Conservation (phyloP, 2,329 filamentous ascomycete genomes). For the Colletotrichum melonis region DNA sequence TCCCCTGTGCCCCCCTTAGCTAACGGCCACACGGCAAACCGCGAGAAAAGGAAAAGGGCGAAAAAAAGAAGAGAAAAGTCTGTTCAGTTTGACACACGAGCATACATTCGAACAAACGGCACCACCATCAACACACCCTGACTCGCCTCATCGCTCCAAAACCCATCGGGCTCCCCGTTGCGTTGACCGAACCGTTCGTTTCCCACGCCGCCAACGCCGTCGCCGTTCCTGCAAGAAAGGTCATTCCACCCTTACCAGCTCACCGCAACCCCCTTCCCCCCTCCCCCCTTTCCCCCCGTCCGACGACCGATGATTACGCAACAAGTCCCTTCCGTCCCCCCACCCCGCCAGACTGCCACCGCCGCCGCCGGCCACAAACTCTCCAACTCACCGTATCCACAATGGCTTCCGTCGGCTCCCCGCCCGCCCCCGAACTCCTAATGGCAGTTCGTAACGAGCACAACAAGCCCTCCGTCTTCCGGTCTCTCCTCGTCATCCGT, state of each 20-base stretch:
- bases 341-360: constrained; percentile 2
- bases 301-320: constrained; percentile 33
- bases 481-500: constrained; percentile 72
- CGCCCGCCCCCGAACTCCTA: constrained; percentile 37
- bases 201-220: not conserved
- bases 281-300: not conserved
- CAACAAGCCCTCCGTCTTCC: constrained; percentile 42
- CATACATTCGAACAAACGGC: not conserved
- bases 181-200: not conserved
- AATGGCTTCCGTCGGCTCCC: constrained; percentile 38
- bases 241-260: not conserved
- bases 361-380: constrained; percentile 9
- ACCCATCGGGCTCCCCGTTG: not conserved
- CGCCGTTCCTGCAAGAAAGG: not conserved
- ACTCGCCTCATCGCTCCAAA: not conserved
- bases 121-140: not conserved
- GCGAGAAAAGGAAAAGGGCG: not conserved
- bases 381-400: constrained; percentile 10
- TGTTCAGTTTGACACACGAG: not conserved
- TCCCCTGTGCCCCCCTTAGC: not conserved
- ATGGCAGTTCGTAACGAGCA: constrained; percentile 40
- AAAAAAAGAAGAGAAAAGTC: not conserved
- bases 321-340: constrained; percentile 22
- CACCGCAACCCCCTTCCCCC: not conserved
- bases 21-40: not conserved